Evolutionary conservation across 1,139 yeast genomes (phyloP), one percentile per base, ranked within the genome.

Genomic region (Pichia sp.): DNA sequence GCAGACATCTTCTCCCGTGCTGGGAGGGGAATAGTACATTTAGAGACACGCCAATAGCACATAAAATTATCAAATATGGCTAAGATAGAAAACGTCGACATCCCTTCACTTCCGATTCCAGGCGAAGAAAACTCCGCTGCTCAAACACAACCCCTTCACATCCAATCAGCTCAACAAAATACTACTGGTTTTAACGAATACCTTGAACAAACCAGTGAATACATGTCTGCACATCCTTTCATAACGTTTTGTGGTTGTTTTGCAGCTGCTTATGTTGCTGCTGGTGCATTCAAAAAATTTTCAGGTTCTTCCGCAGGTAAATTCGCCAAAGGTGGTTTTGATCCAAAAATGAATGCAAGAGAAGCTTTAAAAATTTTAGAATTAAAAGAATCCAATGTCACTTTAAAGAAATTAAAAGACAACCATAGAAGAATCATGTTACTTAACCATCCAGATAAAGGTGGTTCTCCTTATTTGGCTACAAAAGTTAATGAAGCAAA

Each of bases 401-500:
- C 83, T 14, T 80, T 82, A 64, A 73, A 83, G 50, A 85, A 78
- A 59, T 72, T 91, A 58, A 89, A 91, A 64, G 97, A 89, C 50
- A 86, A 85, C 40, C 98, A 91, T 64, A 78, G 98, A 66, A 77
- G 75, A 60, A 84, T 86, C 67, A 88, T 91, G 96, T 70, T 91
- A 61, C 77, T 89, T 38, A 91, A 91, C 66, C 98, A 91, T 61
- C 98, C 98, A 11, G 98, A 91, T 67, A 85, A 93, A 60, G 98
- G 98, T 39, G 98, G 98, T 9, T 84, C 95, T 16, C 91, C 97
- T 30, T 89, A 78, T 57, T 64, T 91, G 59, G 98, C 98, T 47
- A 89, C 97, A 37, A 91, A 91, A 70, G 88, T 91, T 53, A 91
- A 91, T 62, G 97, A 91, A 66, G 97, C 98, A 41, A 91, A 91